Conservation (phyloP, 179 eudicot genomes). For the Pouteria campechiana region DNA sequence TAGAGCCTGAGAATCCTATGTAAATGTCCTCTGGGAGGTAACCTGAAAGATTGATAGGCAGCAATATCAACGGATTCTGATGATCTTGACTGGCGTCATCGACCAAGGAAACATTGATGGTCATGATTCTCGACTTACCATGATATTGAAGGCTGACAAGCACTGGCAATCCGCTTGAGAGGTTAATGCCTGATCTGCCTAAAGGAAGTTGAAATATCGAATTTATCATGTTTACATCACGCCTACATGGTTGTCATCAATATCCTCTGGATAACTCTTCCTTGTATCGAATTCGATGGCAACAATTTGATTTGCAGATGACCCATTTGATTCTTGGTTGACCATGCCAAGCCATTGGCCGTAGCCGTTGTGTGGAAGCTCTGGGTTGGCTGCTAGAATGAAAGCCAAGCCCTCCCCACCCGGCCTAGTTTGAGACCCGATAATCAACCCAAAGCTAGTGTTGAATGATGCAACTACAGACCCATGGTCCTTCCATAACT, state of each 20-base stretch:
- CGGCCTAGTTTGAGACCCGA: constrained; percentile 1
- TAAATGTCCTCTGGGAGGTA: constrained; percentile 50
- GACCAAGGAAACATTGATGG: constrained; percentile 32
- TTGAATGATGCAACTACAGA: constrained; percentile 17
- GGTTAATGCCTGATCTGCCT: constrained; percentile 29
- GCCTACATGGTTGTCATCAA: constrained; percentile 76
- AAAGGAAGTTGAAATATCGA: constrained; percentile 48
- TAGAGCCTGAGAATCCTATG: constrained; percentile 84
- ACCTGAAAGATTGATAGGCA: constrained; percentile 42
- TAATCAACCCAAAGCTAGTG: constrained; percentile 22
- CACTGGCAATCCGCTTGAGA: constrained; percentile 53
- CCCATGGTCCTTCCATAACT: constrained; percentile 8
- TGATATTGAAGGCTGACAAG: constrained; percentile 75
- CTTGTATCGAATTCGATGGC: constrained; percentile 78
- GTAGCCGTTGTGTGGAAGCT: too few relatives aligned
- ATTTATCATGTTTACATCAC: constrained; percentile 51
- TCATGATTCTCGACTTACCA: constrained; percentile 21
- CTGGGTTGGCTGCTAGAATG: constrained; percentile 59
- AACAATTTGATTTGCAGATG: constrained; percentile 1
- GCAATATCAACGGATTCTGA: constrained; percentile 31
- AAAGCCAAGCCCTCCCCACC: constrained; percentile 74
- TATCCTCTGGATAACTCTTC: constrained; percentile 55
- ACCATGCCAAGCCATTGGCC: constrained; percentile 67
- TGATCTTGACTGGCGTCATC: constrained; percentile 40
- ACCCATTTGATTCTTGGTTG: constrained; percentile 58